These are phyloP conservation scores for Naganishia onofrii DNA, from an alignment of 768 basidiomycete species.

Conservation along the genomic window DNA sequence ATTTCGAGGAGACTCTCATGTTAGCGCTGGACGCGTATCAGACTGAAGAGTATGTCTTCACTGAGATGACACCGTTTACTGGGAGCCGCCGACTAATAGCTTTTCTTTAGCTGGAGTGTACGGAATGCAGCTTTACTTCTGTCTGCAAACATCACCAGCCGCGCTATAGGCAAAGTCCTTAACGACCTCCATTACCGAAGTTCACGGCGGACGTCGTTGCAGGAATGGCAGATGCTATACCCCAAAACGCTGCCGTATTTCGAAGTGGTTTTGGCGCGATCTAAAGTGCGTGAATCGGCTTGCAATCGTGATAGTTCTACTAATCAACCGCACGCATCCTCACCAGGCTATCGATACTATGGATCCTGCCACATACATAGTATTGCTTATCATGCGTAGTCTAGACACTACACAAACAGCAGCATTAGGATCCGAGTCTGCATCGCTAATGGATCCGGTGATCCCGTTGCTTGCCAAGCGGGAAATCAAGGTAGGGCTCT, in stretches of 20 bases:
- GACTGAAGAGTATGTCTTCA: conserved; percentile 42
- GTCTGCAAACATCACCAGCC: conserved; percentile 43
- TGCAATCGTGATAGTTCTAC: background rate
- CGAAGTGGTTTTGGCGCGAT: conserved; percentile 15
- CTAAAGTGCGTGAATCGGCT: conserved; percentile 1
- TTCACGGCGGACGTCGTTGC: conserved; percentile 38
- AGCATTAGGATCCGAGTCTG: background rate
- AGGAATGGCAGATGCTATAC: conserved; percentile 41
- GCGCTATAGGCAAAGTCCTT: conserved; percentile 38
- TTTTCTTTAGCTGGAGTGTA: conserved; percentile 47
- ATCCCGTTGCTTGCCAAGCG: conserved; percentile 10
- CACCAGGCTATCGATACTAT: background rate
- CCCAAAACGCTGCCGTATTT: conserved; percentile 39
- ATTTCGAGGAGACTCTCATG: conserved; percentile 44
- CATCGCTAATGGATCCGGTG: background rate
- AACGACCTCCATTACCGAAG: conserved; percentile 35
- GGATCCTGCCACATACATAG: conserved; percentile 9
- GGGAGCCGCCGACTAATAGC: background rate
- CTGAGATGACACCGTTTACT: background rate
- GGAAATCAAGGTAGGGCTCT: conserved; percentile 20
- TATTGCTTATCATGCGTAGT: conserved; percentile 20
- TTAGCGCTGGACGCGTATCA: conserved; percentile 43
- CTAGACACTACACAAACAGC: background rate
- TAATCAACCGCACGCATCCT: background rate
- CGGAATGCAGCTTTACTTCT: conserved; percentile 49